Evolutionary conservation across 768 basidiomycete genomes (phyloP), one percentile per base, ranked within the genome.

Genomic region (Lyophyllum atratum): DNA sequence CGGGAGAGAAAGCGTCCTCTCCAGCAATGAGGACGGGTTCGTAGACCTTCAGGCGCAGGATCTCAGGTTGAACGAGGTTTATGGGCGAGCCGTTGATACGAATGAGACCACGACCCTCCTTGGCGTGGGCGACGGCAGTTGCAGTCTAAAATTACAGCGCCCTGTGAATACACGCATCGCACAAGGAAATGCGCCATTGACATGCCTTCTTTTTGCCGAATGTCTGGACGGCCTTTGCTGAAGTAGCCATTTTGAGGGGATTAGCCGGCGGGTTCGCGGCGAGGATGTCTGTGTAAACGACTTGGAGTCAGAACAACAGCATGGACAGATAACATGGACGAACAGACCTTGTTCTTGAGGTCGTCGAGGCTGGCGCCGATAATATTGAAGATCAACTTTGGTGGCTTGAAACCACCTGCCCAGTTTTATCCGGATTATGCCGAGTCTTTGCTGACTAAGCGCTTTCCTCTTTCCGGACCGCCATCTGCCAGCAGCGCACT

Each of bases 181-280:
- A 51, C 43, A n/a, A 52, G 25, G 52, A 37, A 50, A 60, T 14
- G 3, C 17, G n/a, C 19, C n/a, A 26, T 33, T 29, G 49, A 69
- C 85, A 62, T 73, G 85, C 93, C 91, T 98, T 98, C 89, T 98
- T 98, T 93, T 98, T 98, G 78, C 96, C 96, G 80, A 98, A 98
- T 62, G 93, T 96, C 75, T 98, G 96, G 66, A 98, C 96, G 80
- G 95, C 93, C 80, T 93, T 92, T 64, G 77, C 75, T 70, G 89
- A 82, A 66, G 87, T 76, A 64, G 74, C 84, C 90, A 92, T 92
- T 76, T 78, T 85, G 69, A 64, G 63, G 54, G 21, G 60, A 66
- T 69, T 64, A 65, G 64, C 68, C 64, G 66, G 63, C 58, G 59
- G 55, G 54, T 56, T 62, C 65, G 62, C 62, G 65, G 64, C 66